Percentiles rank a stretch among this genome's conserved stretches.
phyloP scores from a whole-genome alignment of 768 basidiomycete species.

The Pulveroboletus sp. region DNA sequence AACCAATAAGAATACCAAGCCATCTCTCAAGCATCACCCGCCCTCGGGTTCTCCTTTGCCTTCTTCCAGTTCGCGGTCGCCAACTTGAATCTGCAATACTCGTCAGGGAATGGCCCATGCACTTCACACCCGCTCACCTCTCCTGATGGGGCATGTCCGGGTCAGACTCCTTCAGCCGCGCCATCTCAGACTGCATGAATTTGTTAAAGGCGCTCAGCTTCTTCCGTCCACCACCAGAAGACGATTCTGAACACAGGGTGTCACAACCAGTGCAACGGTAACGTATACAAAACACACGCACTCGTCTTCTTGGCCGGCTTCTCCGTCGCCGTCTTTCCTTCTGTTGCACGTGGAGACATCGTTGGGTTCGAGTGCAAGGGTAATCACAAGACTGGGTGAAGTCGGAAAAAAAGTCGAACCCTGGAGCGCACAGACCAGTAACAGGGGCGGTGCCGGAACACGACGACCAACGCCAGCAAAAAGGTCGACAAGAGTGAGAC shows the following conservation, averaged over 20 bases:
- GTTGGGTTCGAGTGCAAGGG: slow-evolving; percentile 10
- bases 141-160: slow-evolving; percentile 73
- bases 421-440: slow-evolving; percentile 26
- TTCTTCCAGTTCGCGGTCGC: slow-evolving; percentile 80
- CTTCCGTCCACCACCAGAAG: slow-evolving; percentile 49
- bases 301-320: slow-evolving; percentile 55
- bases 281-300: slow-evolving; percentile 30
- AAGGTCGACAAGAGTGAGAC: slow-evolving; percentile 5
- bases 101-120: not conserved
- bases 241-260: slow-evolving; percentile 44
- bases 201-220: slow-evolving; percentile 74
- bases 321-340: slow-evolving; percentile 39
- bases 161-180: slow-evolving; percentile 71
- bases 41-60: slow-evolving; percentile 64
- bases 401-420: slow-evolving; percentile 17
- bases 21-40: slow-evolving; percentile 24
- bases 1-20: slow-evolving; percentile 33
- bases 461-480: slow-evolving; percentile 2
- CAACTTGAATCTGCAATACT: slow-evolving; percentile 55
- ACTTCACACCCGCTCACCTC: slow-evolving; percentile 41
- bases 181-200: slow-evolving; percentile 79
- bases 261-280: slow-evolving; percentile 15
- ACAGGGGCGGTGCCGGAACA: slow-evolving; percentile 27
- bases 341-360: slow-evolving; percentile 44
- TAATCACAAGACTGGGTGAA: slow-evolving; percentile 10